phyloP scores from a whole-genome alignment of 129 eudicot genomes.

The Heracleum sosnowskyi region DNA sequence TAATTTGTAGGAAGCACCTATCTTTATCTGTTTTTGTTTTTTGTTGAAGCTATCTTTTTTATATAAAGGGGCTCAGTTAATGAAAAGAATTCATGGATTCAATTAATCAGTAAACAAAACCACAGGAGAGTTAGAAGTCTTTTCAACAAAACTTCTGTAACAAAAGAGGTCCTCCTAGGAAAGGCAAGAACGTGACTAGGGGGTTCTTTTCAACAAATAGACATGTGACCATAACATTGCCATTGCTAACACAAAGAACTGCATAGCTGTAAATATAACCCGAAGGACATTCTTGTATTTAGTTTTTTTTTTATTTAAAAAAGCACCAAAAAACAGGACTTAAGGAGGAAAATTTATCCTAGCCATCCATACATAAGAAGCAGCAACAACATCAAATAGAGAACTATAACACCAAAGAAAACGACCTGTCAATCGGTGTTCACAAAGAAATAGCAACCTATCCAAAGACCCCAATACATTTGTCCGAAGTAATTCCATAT shows the following conservation, averaged over 20 bases:
- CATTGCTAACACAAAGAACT: not conserved
- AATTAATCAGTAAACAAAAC: no score
- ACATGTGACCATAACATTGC: no score
- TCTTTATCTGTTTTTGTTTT: no score
- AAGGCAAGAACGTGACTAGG: no score
- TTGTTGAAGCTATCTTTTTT: no score
- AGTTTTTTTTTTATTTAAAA: not conserved
- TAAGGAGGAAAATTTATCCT: not conserved
- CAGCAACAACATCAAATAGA: not conserved
- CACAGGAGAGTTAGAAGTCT: no score
- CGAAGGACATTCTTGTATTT: not conserved
- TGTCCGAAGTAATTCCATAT: not conserved
- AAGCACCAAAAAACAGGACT: not conserved
- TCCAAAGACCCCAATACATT: not conserved
- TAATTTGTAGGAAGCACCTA: no score
- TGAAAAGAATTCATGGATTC: no score
- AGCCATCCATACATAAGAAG: not conserved
- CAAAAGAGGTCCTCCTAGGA: no score
- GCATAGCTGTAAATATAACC: not conserved
- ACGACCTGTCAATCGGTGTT: not conserved
- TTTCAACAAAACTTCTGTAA: no score
- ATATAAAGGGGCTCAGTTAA: no score
- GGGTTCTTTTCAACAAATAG: no score
- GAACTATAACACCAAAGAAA: not conserved
- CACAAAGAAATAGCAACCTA: not conserved